Conservation (phyloP, 805 yeast species). For the Metschnikowia colocasiae region DNA sequence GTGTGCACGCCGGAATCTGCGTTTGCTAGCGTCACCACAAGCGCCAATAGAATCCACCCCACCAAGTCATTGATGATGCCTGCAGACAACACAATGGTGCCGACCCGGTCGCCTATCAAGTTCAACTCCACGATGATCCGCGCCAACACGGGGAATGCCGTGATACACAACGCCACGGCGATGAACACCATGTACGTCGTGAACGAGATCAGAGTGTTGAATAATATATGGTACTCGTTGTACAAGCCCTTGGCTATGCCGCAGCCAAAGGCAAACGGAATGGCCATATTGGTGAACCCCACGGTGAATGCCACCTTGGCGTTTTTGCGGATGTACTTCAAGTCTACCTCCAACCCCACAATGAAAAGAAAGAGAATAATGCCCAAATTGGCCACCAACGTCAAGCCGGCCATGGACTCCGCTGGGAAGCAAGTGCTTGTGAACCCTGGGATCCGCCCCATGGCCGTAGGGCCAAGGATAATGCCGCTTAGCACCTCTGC, state of each 20-base stretch:
- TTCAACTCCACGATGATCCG: slow-evolving; percentile 73
- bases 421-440: slow-evolving; percentile 62
- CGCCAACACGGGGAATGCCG: slow-evolving; percentile 83
- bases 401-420: slow-evolving; percentile 58
- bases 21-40: slow-evolving; percentile 73
- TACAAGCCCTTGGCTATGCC: slow-evolving; percentile 66
- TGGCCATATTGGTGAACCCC: slow-evolving; percentile 67
- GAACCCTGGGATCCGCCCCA: slow-evolving; percentile 69
- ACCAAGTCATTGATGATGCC: slow-evolving; percentile 76
- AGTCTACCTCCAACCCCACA: slow-evolving; percentile 77
- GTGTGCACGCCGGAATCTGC: slow-evolving; percentile 66
- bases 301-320: slow-evolving; percentile 60
- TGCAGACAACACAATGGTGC: slow-evolving; percentile 69
- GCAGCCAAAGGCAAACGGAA: slow-evolving; percentile 80
- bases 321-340: slow-evolving; percentile 59
- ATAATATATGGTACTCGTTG: slow-evolving; percentile 44
- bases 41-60: slow-evolving; percentile 79
- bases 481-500: slow-evolving; percentile 81
- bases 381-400: slow-evolving; percentile 70
- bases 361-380: slow-evolving; percentile 70
- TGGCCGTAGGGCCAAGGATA: slow-evolving; percentile 67
- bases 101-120: slow-evolving; percentile 67
- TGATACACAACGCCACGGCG: slow-evolving; percentile 79
- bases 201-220: slow-evolving; percentile 43
- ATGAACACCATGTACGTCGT: slow-evolving; percentile 77